Base-by-base conservation (phyloP, 805 yeast species). In the Ogataea pilisensis region DNA sequence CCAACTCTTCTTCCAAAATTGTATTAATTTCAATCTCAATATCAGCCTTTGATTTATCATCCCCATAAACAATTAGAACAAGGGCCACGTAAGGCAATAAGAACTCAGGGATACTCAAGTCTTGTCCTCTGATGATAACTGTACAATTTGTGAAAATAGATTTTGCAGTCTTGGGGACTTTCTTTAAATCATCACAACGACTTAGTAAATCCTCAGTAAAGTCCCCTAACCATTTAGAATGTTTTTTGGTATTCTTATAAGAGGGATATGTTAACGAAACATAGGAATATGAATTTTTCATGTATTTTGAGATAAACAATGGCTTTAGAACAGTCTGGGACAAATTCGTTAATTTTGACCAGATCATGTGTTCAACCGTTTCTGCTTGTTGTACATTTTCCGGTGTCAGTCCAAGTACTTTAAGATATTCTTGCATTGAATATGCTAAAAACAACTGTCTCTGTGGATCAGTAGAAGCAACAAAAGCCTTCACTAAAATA, bases 401-500 rank as follows among this genome's bases (percentile, higher is more conserved):
- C 11, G 58, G 48, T 7, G 58, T 45, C 35, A 51, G 61, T 2
- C 75, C 80, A 55, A 88, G 70, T 13, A 78, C 72, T 48, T 79
- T 79, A 38, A 93, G 63, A 36, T 82, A 80, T 47, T 88, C 93
- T 58, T 93, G 99, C 76, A 93, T 86, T 0, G 91, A 84, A 60
- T 77, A 84, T 0, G 96, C 96, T 27, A 89, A 71, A 55, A 83
- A 85, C 43, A 85, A 70, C 59, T 93, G 99, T 36, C 79, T 77
- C 18, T 78, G 75, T 0, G 98, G 96, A 55, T 89, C 89, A 26
- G 83, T 85, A 2, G 96, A 83, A 0, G 96, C 89, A 79, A 95
- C 82, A 61, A 89, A 90, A 1, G 88, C 78, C 26, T 86, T 88
- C 8, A 90, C 83, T n/a, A 93, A 69, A 43, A 78, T 70, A 40